phyloP scores from a whole-genome alignment of 768 basidiomycete genomes.

The Cystofilobasidium ferigula region DNA sequence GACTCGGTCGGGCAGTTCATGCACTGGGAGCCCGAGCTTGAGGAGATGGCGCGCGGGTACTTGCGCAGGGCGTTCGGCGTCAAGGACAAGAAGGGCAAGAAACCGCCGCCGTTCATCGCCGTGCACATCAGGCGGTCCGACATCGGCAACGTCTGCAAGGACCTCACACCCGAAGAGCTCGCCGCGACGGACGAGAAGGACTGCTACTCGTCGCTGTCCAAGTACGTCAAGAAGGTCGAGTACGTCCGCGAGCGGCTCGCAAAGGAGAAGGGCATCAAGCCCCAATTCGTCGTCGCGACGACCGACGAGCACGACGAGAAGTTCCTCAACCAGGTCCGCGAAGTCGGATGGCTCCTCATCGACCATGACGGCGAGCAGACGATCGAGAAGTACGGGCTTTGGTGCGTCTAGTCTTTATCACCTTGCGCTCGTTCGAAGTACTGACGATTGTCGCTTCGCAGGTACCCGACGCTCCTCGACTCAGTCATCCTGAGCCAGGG shows the following conservation, averaged over 20 bases:
- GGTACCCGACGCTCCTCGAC: constrained; percentile 28
- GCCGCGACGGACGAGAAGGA: constrained; percentile 22
- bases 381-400: constrained; percentile 26
- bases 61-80: constrained; percentile 26
- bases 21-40: constrained; percentile 22
- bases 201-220: constrained; percentile 23
- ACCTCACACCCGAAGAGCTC: constrained; percentile 21
- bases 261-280: constrained; percentile 9
- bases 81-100: constrained; percentile 21
- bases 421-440: neutral
- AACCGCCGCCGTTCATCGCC: constrained; percentile 25
- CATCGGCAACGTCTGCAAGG: constrained; percentile 24
- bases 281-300: constrained; percentile 21
- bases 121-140: constrained; percentile 27
- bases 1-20: constrained; percentile 25
- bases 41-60: constrained; percentile 27
- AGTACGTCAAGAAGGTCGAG: constrained; percentile 24
- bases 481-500: constrained; percentile 24
- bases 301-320: constrained; percentile 28
- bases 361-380: constrained; percentile 27
- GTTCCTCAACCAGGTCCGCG: constrained; percentile 22
- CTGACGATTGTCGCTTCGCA: neutral
- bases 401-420: constrained; percentile 12
- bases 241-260: constrained; percentile 17
- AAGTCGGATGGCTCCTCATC: constrained; percentile 25